phyloP scores from a whole-genome alignment of 176 grass and related monocot genomes.

The Hordeum vulgare region MorexV3_pseudomolecules_assembly NC_058518.1:466172309-466172808 shows the following conservation, averaged over 20 bases:
- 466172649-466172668: not conserved
- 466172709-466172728: not conserved
- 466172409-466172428: not conserved
- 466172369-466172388: not conserved
- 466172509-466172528: not conserved
- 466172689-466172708: not conserved
- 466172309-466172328: not conserved
- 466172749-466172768: not conserved
- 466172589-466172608: not conserved
- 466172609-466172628: not conserved
- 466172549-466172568: not conserved
- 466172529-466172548: not conserved
- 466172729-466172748: not conserved
- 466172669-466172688: not conserved
- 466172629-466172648: not conserved
- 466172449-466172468: not conserved
- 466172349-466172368: not conserved
- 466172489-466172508: not conserved
- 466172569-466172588: not conserved
- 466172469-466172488: not conserved
- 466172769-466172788: not conserved
- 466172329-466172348: not conserved
- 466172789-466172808: not conserved
- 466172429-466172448: not conserved
- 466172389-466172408: not conserved